These are phyloP conservation scores for Graphiopsis chlorocephala DNA, from an alignment of 2,329 filamentous ascomycete species.

Conservation along the genomic window DNA sequence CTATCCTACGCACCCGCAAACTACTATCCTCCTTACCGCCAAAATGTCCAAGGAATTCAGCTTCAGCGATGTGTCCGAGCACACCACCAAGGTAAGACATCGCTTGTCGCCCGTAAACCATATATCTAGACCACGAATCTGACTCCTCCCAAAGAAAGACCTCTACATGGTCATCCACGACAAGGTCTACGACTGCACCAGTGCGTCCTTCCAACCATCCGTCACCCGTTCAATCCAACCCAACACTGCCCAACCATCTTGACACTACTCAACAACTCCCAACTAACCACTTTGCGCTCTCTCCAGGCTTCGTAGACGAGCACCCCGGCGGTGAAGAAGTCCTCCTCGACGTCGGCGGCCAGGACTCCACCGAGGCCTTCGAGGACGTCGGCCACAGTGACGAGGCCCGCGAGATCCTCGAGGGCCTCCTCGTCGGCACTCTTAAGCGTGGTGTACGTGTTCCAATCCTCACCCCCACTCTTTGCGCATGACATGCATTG, in stretches of 20 bases:
- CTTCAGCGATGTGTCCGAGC: slow-evolving; percentile 75
- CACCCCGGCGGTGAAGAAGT: slow-evolving; percentile 95
- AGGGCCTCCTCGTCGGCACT: slow-evolving; percentile 68
- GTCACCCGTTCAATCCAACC: background rate
- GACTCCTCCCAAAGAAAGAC: slow-evolving; percentile 68
- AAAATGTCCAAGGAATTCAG: slow-evolving; percentile 63
- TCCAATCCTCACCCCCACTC: slow-evolving; percentile 1
- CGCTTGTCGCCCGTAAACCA: background rate
- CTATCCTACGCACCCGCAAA: background rate
- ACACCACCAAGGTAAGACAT: slow-evolving; percentile 57
- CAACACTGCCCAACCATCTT: background rate
- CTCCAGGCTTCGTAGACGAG: slow-evolving; percentile 78
- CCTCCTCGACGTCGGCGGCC: slow-evolving; percentile 88
- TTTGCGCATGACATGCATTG: background rate
- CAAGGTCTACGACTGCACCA: slow-evolving; percentile 87
- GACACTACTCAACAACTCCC: background rate
- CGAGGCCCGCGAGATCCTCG: slow-evolving; percentile 92
- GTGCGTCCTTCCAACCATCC: slow-evolving; percentile 28
- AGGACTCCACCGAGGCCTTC: slow-evolving; percentile 96
- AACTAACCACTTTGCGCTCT: slow-evolving; percentile 1
- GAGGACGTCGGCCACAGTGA: slow-evolving; percentile 99
- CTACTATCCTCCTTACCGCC: slow-evolving; percentile 6
- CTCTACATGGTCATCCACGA: slow-evolving; percentile 89
- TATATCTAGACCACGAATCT: background rate
- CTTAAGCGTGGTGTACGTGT: slow-evolving; percentile 75